Conservation (phyloP, 441 rosid genomes). For the Brassica hybrid region DNA sequence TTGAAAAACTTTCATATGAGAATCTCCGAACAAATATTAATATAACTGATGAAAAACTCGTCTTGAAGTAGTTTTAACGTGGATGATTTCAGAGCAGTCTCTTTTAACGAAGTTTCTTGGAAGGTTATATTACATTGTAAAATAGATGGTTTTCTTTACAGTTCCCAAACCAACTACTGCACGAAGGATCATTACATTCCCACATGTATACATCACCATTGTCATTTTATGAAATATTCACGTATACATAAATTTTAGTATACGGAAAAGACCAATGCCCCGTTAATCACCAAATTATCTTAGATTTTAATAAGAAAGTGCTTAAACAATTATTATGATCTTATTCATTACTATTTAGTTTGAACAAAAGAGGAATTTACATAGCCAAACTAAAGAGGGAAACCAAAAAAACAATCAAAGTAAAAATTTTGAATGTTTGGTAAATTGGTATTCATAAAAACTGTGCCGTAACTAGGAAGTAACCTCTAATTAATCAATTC, state of each 20-base stretch:
- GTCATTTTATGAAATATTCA: neutral
- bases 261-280: neutral
- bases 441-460: neutral
- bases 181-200: slow-evolving; percentile 13
- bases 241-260: neutral
- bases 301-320: neutral
- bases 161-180: slow-evolving; percentile 12
- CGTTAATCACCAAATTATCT: neutral
- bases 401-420: neutral
- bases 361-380: neutral
- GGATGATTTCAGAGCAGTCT: neutral
- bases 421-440: neutral
- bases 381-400: neutral
- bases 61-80: no score
- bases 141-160: neutral
- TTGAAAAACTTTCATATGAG: no score
- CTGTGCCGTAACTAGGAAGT: neutral
- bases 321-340: neutral
- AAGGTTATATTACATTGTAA: slow-evolving; percentile 21
- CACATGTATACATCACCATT: slow-evolving; percentile 13
- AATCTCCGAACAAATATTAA: no score
- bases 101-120: slow-evolving; percentile 35
- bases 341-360: neutral
- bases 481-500: slow-evolving; percentile 27
- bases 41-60: no score